These are phyloP conservation scores for Boletus rufocinnamomeus DNA, from an alignment of 768 basidiomycete genomes.

Conservation along the genomic window DNA sequence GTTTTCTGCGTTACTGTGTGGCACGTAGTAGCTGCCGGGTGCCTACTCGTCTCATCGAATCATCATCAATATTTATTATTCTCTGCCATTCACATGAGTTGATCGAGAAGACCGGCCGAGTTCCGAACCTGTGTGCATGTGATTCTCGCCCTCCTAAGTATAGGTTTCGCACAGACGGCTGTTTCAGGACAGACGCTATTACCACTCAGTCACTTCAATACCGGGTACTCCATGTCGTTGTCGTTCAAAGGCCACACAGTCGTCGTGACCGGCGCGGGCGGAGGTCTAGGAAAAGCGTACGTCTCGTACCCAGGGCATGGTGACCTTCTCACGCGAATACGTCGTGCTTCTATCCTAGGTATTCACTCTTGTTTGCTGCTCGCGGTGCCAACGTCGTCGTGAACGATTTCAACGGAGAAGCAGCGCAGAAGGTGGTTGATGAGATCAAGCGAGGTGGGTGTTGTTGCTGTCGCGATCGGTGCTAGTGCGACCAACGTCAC, in stretches of 20 bases:
- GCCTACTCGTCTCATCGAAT: slow-evolving; percentile 32
- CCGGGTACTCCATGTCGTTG: slow-evolving; percentile 39
- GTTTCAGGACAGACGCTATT: background rate
- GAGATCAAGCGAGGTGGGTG: slow-evolving; percentile 81
- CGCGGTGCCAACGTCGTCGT: slow-evolving; percentile 94
- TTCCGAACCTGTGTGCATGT: slow-evolving; percentile 7
- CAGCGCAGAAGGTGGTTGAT: slow-evolving; percentile 90
- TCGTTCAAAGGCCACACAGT: slow-evolving; percentile 91
- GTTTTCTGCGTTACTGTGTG: slow-evolving; percentile 36
- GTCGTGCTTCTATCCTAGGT: slow-evolving; percentile 46
- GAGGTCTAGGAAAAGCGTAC: slow-evolving; percentile 90
- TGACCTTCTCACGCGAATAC: background rate
- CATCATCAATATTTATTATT: slow-evolving; percentile 31
- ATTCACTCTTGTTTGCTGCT: slow-evolving; percentile 89
- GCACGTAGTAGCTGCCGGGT: slow-evolving; percentile 37
- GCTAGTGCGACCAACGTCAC: background rate
- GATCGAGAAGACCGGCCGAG: background rate
- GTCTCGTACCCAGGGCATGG: slow-evolving; percentile 31
- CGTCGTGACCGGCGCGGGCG: slow-evolving; percentile 93
- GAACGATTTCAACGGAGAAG: slow-evolving; percentile 87
- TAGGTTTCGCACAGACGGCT: too few relatives aligned
- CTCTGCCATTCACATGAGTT: too few relatives aligned
- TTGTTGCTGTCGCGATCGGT: too few relatives aligned
- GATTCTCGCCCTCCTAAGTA: slow-evolving; percentile 8
- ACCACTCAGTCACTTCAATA: background rate